Conservation (phyloP, 192 early-diverging fungal genomes). For the Backusella tuberculispora region DNA sequence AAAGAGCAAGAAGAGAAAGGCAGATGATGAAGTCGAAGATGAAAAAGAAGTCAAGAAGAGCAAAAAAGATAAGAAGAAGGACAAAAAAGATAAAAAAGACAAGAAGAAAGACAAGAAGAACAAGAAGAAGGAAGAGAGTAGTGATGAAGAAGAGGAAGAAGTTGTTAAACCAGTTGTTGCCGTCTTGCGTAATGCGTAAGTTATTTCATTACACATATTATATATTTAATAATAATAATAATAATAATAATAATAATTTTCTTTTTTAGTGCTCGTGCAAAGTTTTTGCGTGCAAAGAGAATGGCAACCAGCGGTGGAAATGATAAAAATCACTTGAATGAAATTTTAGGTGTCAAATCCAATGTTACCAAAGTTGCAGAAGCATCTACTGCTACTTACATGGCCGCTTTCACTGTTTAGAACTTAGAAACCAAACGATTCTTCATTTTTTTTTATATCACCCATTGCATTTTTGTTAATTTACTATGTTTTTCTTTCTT, state of each 20-base stretch:
- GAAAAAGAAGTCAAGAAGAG: conserved; percentile 39
- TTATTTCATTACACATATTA: neutral
- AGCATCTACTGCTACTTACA: neutral
- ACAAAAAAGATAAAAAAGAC: conserved; percentile 42
- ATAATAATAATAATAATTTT: neutral
- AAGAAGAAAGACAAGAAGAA: conserved; percentile 40
- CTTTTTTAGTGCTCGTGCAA: conserved; percentile 46
- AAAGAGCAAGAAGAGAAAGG: conserved; percentile 35
- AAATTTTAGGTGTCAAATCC: conserved; percentile 60
- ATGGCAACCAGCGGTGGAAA: conserved; percentile 43
- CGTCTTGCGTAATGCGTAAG: conserved; percentile 57
- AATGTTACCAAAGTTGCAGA: neutral
- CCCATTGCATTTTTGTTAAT: conserved; percentile 7
- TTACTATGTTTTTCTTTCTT: neutral
- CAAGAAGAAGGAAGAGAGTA: conserved; percentile 33
- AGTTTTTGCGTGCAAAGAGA: conserved; percentile 50
- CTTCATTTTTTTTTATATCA: neutral
- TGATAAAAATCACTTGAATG: conserved; percentile 49
- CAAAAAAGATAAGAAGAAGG: conserved; percentile 47
- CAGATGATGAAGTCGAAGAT: conserved; percentile 44
- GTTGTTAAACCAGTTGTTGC: conserved; percentile 30
- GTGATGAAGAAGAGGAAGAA: conserved; percentile 34
- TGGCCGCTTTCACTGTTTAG: conserved; percentile 9
- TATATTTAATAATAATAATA: neutral
- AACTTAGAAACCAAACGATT: neutral